Base-by-base conservation (phyloP, 768 basidiomycete species). In the Albatrellus ellisii region DNA sequence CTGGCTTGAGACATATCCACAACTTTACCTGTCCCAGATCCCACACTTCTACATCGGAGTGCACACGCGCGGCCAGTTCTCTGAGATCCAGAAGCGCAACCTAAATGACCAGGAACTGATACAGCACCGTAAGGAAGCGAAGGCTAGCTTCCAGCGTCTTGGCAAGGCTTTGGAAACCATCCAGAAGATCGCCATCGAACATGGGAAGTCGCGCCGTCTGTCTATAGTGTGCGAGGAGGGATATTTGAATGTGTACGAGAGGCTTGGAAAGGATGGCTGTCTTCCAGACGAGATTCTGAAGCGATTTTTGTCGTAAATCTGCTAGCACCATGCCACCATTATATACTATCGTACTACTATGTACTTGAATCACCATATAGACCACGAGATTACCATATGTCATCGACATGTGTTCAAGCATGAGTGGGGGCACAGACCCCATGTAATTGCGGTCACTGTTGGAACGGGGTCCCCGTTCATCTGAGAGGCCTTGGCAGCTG, bases 11-110 rank as follows among this genome's bases (percentile, higher is more conserved):
- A 59, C 63, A 1, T 82, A 75, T 54, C 72, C 75, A 0, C 81
- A 84, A 53, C 58, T 84, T 10, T 77, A 70, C 54, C 67, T 86
- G 42, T 81, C 83, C 5, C 76, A 78, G 53, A 84, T 78, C 0
- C 59, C 67, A 2, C 68, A 73, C 49, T 66, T 76, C 44, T 76
- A 72, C 53, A 59, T 81, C 41, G 81, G 70, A 0, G 59, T 69
- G 31, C 81, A 85, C 54, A 52, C 61, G 11, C 56, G 63, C 3
- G 82, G 82, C 1, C 57, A 29, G 1, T 84, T 85, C 56, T 50
- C 54, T 3, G 55, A 59, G 8, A 59, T 79, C 6, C 59, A 66
- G 39, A 77, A 78, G 55, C 52, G 59, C 42, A 52, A 57, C 20
- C 42, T 64, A 25, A 54, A 48, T 5, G 35, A 39, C 20, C 27